Evolutionary conservation across 176 grass and related monocot species (phyloP).

Genomic region (Neostapfia colusana): DNA sequence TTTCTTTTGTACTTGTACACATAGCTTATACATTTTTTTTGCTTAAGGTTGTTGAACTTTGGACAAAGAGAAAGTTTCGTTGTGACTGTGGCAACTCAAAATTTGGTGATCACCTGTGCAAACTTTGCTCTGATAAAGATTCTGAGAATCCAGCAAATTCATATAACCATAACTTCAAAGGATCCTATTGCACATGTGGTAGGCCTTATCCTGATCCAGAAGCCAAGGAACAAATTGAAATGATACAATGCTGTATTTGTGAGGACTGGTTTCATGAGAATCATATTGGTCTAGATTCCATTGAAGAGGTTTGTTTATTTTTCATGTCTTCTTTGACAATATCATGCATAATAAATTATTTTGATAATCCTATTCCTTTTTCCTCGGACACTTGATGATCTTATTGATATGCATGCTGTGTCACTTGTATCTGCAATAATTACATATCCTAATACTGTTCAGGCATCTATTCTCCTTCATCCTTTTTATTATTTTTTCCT

Average conservation of each 20-base stretch:
- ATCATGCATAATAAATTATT: not conserved
- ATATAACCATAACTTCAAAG: slow-evolving; percentile 96
- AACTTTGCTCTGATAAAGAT: slow-evolving; percentile 80
- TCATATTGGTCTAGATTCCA: slow-evolving; percentile 81
- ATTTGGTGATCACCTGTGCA: slow-evolving; percentile 70
- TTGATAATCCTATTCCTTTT: not conserved
- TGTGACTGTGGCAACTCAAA: slow-evolving; percentile 97
- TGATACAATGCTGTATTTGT: slow-evolving; percentile 98
- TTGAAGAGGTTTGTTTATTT: slow-evolving; percentile 60
- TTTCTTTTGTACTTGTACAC: not conserved
- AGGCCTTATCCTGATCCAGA: slow-evolving; percentile 98
- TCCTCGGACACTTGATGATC: not conserved
- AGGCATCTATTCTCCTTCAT: not conserved
- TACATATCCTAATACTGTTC: not conserved
- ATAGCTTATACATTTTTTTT: not conserved
- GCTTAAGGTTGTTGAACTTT: slow-evolving; percentile 85
- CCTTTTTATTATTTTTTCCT: not conserved
- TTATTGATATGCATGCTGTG: not conserved
- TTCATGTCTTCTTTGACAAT: slow-evolving; percentile 18
- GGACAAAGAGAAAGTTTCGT: slow-evolving; percentile 91
- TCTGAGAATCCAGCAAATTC: slow-evolving; percentile 63
- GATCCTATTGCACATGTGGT: slow-evolving; percentile 84
- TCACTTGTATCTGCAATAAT: not conserved
- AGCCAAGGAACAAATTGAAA: slow-evolving; percentile 80
- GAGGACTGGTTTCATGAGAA: slow-evolving; percentile 98